A percentile compares a stretch with the other conserved stretches of the same genome.
These are phyloP conservation scores for Monilinia laxa DNA, from an alignment of 2,329 filamentous ascomycete genomes.

Conservation along the genomic window DNA sequence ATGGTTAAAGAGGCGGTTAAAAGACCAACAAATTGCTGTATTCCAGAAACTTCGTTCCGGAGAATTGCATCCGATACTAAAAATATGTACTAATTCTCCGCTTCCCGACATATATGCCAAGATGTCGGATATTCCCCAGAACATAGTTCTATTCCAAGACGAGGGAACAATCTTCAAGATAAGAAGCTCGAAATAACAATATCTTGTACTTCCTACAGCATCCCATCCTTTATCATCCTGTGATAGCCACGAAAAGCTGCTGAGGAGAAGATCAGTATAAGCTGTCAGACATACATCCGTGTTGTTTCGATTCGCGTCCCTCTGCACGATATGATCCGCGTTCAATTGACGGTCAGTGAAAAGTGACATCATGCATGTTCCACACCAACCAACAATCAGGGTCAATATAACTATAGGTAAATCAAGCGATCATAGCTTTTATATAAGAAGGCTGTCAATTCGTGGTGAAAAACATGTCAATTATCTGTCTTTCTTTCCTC, in stretches of 20 bases:
- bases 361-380: constrained; percentile 17
- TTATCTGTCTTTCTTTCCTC: neutral
- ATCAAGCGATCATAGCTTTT: neutral
- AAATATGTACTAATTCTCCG: neutral
- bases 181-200: neutral
- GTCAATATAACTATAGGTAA: neutral
- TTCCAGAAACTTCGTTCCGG: too few species aligned
- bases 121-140: neutral
- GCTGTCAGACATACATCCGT: neutral
- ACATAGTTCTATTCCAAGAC: neutral
- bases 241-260: neutral
- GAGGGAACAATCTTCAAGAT: neutral
- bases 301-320: neutral
- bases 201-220: neutral
- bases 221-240: neutral
- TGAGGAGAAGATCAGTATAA: neutral
- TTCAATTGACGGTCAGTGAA: neutral
- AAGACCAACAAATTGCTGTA: too few species aligned
- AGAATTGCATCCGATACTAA: neutral
- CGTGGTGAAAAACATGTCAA: neutral
- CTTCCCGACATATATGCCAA: neutral
- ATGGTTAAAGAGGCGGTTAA: too few species aligned
- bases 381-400: constrained; percentile 15
- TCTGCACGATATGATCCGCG: neutral
- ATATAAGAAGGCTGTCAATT: neutral